Evolutionary conservation across 2,329 filamentous ascomycete genomes (phyloP), one percentile per base, ranked within the genome.

Genomic region (Stachybotrys chartarum): DNA sequence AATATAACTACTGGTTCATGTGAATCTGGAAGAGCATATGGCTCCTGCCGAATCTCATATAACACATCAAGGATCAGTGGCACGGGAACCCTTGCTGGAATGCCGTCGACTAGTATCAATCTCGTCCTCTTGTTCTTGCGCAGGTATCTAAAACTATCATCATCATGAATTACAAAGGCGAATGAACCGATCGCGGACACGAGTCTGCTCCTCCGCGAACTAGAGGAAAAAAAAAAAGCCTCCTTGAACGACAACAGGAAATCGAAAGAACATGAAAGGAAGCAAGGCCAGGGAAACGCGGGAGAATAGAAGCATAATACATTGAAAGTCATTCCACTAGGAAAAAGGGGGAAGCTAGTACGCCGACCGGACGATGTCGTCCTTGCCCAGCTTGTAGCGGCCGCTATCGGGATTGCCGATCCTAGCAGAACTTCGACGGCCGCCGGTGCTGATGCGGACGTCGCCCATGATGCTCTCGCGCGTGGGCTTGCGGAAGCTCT

Each of bases 391-490:
- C 74, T 90, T 90, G 66, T 88, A 89, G 24, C 85, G 78, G 1
- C 82, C 79, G 58, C 82, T 84, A 24, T 78, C 73, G 45, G 71
- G 72, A 1, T 74, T 81, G 1, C 78, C 76, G 51, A 86, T 76
- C 3, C 81, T 72, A 6, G 77, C 77, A 3, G 76, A 75, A 59
- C 76, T 78, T 59, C 78, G 74, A 45, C 80, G 72, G 55, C 69
- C 80, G 55, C 67, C 79, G 60, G 73, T 78, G 66, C 75, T 78
- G 49, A 73, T 54, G 53, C 72, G 68, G 50, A 79, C 72, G 63
- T 85, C 71, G 42, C 83, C 79, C 16, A 90, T 89, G 69, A 99
- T 97, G 70, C 91, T 97, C 77, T 99, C 91, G 44, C 94, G 79
- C 1, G 94, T 97, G 1, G 93, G 91, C 66, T 86, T 86, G 78